phyloP scores from a whole-genome alignment of 345 rosid genomes.

The Microthlaspi erraticum region DNA sequence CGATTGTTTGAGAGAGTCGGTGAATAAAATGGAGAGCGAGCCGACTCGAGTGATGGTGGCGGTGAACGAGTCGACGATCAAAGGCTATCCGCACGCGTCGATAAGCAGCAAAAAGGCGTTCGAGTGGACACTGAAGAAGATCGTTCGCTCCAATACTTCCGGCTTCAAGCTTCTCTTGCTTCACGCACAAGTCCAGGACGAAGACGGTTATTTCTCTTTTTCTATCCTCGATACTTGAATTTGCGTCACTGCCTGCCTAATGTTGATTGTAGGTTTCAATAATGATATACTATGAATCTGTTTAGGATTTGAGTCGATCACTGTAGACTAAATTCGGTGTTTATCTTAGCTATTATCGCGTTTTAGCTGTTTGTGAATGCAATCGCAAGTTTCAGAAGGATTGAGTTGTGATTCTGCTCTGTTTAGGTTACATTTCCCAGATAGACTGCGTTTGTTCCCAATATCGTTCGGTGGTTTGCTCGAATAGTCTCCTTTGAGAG shows the following conservation, averaged over 20 bases:
- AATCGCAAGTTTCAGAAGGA: slow-evolving; percentile 10
- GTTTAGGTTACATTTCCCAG: too few species aligned
- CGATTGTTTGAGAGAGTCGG: slow-evolving; percentile 16
- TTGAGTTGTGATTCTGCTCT: not conserved
- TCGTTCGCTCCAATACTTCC: slow-evolving; percentile 72
- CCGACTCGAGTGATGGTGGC: slow-evolving; percentile 81
- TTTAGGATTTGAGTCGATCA: slow-evolving; percentile 10
- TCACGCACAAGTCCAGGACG: slow-evolving; percentile 96
- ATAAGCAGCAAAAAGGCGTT: slow-evolving; percentile 93
- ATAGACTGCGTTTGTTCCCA: too few species aligned
- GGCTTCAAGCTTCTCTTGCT: slow-evolving; percentile 91
- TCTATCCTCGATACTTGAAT: not conserved
- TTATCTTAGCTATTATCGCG: not conserved
- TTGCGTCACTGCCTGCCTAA: not conserved
- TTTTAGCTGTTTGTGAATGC: slow-evolving; percentile 8
- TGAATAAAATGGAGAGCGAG: slow-evolving; percentile 52
- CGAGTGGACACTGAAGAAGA: slow-evolving; percentile 90
- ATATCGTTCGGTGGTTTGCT: not conserved
- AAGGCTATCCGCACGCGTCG: slow-evolving; percentile 90
- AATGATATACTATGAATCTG: not conserved
- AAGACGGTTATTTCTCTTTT: slow-evolving; percentile 66
- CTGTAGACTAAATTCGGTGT: not conserved
- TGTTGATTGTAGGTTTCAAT: not conserved
- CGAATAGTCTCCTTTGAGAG: not conserved
- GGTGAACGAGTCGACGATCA: slow-evolving; percentile 90